These are phyloP conservation scores for Geranium incanum DNA, from an alignment of 441 rosid genomes.

Conservation along the genomic window DNA sequence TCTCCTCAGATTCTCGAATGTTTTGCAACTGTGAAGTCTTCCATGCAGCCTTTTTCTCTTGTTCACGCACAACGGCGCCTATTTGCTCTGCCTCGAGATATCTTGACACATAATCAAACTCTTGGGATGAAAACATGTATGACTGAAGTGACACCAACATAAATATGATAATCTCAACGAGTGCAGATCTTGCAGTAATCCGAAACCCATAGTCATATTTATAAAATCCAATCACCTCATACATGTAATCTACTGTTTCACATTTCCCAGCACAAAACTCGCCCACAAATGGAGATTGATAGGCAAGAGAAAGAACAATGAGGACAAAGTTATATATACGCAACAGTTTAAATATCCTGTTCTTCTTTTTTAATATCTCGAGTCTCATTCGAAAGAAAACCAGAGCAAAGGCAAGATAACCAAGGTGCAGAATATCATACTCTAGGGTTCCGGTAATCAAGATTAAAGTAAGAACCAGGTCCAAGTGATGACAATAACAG, in stretches of 20 bases:
- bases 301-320: conserved; percentile 86
- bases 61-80: conserved; percentile 88
- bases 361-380: conserved; percentile 87
- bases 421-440: conserved; percentile 92
- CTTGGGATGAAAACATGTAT: conserved; percentile 80
- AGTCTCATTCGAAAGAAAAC: conserved; percentile 93
- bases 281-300: conserved; percentile 94
- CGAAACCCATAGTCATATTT: conserved; percentile 96
- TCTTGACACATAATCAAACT: conserved; percentile 80
- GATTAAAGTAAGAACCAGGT: conserved; percentile 85
- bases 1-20: conserved; percentile 83
- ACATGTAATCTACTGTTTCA: conserved; percentile 54
- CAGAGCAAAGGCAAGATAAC: conserved; percentile 98
- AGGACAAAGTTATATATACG: conserved; percentile 88
- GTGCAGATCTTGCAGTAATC: conserved; percentile 92
- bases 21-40: conserved; percentile 88
- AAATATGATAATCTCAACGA: conserved; percentile 92
- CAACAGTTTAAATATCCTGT: conserved; percentile 83
- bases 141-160: conserved; percentile 91
- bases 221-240: conserved; percentile 84
- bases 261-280: conserved; percentile 59
- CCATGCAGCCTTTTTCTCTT: conserved; percentile 97
- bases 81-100: conserved; percentile 98
- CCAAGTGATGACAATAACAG: conserved; percentile 88
- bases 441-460: conserved; percentile 96